Conservation (phyloP, 2,329 filamentous ascomycete genomes). For the Pseudogymnoascus sp. region DNA sequence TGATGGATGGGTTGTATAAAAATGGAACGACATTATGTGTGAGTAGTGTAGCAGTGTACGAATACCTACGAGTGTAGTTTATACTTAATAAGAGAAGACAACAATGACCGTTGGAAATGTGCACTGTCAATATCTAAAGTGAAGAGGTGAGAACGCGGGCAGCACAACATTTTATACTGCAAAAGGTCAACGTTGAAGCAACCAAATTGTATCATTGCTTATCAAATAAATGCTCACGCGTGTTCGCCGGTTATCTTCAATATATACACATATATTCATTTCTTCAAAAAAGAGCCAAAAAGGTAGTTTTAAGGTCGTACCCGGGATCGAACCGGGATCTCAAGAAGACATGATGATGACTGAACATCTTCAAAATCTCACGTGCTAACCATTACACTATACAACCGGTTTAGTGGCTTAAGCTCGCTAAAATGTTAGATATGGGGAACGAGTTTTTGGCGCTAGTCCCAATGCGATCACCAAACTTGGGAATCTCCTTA, state of each 20-base stretch:
- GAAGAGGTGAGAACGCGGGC: not conserved
- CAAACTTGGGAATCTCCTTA: not conserved
- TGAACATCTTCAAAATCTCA: constrained; percentile 9
- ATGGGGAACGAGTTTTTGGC: not conserved
- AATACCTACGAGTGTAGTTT: not conserved
- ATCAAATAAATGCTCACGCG: not conserved
- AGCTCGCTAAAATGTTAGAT: not conserved
- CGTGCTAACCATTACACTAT: constrained; percentile 9
- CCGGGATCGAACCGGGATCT: constrained; percentile 9
- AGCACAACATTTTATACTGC: not conserved
- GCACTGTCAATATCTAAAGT: not conserved
- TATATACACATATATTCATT: not conserved
- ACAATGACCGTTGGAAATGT: not conserved
- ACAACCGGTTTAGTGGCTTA: constrained; percentile 1
- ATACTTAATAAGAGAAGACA: not conserved
- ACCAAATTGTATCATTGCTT: not conserved
- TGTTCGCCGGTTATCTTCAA: not conserved
- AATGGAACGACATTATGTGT: not conserved
- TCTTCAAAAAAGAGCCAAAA: not conserved
- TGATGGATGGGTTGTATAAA: not conserved
- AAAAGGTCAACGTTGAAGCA: not conserved
- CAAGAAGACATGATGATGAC: constrained; percentile 5
- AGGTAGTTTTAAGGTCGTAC: not conserved
- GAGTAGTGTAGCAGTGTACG: not conserved
- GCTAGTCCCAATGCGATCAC: not conserved